These are phyloP conservation scores for Articulospora tetracladia DNA, from an alignment of 495 filamentous ascomycete genomes.

Conservation along the genomic window DNA sequence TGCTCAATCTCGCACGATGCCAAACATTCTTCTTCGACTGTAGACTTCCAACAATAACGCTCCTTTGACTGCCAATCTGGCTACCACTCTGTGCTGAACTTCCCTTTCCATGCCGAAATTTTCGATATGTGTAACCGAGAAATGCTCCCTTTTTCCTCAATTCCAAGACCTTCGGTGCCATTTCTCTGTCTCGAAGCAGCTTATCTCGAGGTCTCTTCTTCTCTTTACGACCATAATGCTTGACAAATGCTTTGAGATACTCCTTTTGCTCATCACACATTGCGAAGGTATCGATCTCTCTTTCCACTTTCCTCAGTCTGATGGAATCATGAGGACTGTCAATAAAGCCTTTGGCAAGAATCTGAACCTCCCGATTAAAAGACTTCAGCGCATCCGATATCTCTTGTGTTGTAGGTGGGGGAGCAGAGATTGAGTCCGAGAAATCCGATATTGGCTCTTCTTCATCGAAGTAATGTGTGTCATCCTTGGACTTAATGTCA, in stretches of 20 bases:
- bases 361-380: constrained; percentile 35
- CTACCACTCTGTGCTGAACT: not conserved
- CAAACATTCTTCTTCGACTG: constrained; percentile 17
- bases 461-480: constrained; percentile 89
- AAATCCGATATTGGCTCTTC: constrained; percentile 62
- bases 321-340: constrained; percentile 38
- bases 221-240: constrained; percentile 45
- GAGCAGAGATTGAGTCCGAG: constrained; percentile 30
- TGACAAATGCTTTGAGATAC: constrained; percentile 36
- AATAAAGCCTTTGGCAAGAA: constrained; percentile 36
- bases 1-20: constrained; percentile 26
- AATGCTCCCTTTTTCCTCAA: constrained; percentile 79
- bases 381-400: constrained; percentile 27
- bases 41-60: constrained; percentile 3
- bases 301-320: constrained; percentile 39
- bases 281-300: constrained; percentile 37
- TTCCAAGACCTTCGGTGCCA: constrained; percentile 63
- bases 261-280: constrained; percentile 28
- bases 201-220: constrained; percentile 74
- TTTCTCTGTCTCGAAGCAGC: constrained; percentile 66
- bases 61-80: not conserved
- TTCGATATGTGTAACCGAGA: constrained; percentile 82
- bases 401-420: constrained; percentile 19
- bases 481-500: constrained; percentile 61
- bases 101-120: constrained; percentile 9